Evolutionary conservation across 2,329 filamentous ascomycete genomes (phyloP), one percentile per base, ranked within the genome.

Genomic region (Rhinocladiella mackenziei): DNA sequence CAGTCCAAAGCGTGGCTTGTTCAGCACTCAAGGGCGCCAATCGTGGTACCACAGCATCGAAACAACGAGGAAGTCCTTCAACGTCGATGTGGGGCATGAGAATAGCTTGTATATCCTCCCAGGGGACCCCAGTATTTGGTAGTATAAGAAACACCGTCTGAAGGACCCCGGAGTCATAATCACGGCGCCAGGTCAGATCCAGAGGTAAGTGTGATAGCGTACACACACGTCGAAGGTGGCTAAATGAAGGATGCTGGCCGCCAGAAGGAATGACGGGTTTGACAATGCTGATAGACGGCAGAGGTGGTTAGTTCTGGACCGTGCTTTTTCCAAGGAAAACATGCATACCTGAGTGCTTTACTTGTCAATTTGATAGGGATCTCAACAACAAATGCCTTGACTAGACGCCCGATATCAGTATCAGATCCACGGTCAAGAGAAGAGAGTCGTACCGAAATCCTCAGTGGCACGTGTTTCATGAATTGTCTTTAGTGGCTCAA

Each of bases 341-440:
- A 13, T 14, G 48, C 62, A 45, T 55, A 70, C 69, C 70, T 67
- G 38, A 67, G 58, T 33, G 69, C 66, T 48, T 66, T 67, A 13
- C 66, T 66, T 7, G 69, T 68, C 39, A 60, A 59, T 56, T 67
- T 70, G 33, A 68, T 59, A 31, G 67, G 64, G 43, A 72, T 65
- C 56, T 70, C 68, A 14, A 64, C 63, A 35, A 67, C 64, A 41
- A 67, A 68, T 10, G 68, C 69, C 38, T 69, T 62, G 20, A 54
- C 69, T 72, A 46, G 30, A 18, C 30, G 4, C 3, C n/a, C n/a
- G 18, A 4, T 22, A 41, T 50, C 26, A 56, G 48, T 47, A 54
- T 28, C 55, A 43, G 29, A n/a, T 18, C 9, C 23, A 3, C 2
- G 34, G 40, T 11, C 34, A 15, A 14, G 32, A n/a, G 14, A 26